Conservation (phyloP, 805 yeast species). For the Starmerella scarabaei region DNA sequence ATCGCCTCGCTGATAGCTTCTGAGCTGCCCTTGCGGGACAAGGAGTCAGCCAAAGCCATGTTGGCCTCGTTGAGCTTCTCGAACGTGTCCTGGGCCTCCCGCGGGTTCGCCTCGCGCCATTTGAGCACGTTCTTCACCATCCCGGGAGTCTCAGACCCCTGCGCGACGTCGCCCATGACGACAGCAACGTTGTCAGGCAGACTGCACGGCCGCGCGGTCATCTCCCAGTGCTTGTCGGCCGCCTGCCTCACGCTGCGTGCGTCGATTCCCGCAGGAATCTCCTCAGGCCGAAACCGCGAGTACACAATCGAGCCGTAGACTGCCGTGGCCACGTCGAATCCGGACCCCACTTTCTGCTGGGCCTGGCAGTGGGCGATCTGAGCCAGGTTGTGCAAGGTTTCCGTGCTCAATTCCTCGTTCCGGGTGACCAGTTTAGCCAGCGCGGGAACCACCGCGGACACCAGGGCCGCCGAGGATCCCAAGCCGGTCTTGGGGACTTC, state of each 20-base stretch:
- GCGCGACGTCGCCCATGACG: slow-evolving; percentile 84
- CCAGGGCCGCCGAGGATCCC: slow-evolving; percentile 92
- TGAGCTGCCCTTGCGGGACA: slow-evolving; percentile 29
- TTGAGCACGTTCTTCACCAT: slow-evolving; percentile 59
- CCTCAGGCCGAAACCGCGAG: slow-evolving; percentile 52
- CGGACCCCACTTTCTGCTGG: slow-evolving; percentile 91
- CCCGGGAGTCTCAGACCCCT: slow-evolving; percentile 91
- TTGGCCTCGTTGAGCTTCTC: slow-evolving; percentile 46
- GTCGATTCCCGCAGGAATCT: slow-evolving; percentile 25
- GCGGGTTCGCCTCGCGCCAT: slow-evolving; percentile 51
- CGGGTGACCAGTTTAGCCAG: slow-evolving; percentile 33
- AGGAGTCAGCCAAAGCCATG: slow-evolving; percentile 37
- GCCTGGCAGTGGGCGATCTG: slow-evolving; percentile 89
- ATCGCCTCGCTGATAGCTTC: slow-evolving; percentile 7
- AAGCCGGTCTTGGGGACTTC: slow-evolving; percentile 86
- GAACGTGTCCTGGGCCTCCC: slow-evolving; percentile 42
- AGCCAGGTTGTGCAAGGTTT: slow-evolving; percentile 62
- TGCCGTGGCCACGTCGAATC: slow-evolving; percentile 95
- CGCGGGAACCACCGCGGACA: slow-evolving; percentile 64
- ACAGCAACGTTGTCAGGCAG: slow-evolving; percentile 59
- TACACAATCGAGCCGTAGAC: slow-evolving; percentile 80
- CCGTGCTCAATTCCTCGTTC: slow-evolving; percentile 11
- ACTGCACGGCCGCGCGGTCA: slow-evolving; percentile 39
- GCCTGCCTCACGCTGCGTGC: slow-evolving; percentile 8
- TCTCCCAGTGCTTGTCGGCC: slow-evolving; percentile 42